Base-by-base conservation (phyloP, 441 rosid genomes). In the Populus hybrid region DNA sequence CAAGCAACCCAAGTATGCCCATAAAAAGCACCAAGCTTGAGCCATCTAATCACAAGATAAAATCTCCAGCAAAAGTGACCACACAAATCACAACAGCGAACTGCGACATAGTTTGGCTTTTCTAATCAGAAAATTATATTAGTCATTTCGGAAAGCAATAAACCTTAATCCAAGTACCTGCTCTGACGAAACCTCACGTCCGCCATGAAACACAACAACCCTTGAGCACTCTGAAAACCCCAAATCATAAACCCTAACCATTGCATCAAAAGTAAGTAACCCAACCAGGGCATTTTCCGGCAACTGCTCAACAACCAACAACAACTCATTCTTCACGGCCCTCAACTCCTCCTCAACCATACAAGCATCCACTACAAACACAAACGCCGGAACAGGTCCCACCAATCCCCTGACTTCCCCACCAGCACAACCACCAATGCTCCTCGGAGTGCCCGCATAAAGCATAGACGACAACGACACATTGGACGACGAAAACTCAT, bases 201-300 rank as follows among this genome's bases (percentile, higher is more conserved):
- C 93, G 9, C 97, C 97, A 79, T 88, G 92, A 69, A 95, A 87
- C 66, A 95, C 78, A 59, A 93, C 88, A 66, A 88, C 94, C 80
- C 85, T 90, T 0, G 88, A 88, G 75, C 96, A 93, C 7, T 91
- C 96, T 5, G 87, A 80, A 77, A 90, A 92, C 10, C 91, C 93
- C 69, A 95, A 83, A 85, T 93, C 98, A 84, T 89, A 87, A 79
- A 93, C 89, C 85, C 91, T 85, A 79, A 93, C 96, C 96, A 92
- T 93, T 0, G 96, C 88, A 88, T 92, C 96, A 65, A 92, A 93
- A 20, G 90, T 85, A 68, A 93, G 79, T 88, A 93, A 83, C 12
- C 87, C 94, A 66, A 92, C 95, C 84, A 90, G 76, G 0, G 94
- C 87, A 73, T 83, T 85, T 76, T 92, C 98, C 0, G 99, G 96